Evolutionary conservation across 257 asterid species (phyloP).

Genomic region (Petunia secreta): DNA sequence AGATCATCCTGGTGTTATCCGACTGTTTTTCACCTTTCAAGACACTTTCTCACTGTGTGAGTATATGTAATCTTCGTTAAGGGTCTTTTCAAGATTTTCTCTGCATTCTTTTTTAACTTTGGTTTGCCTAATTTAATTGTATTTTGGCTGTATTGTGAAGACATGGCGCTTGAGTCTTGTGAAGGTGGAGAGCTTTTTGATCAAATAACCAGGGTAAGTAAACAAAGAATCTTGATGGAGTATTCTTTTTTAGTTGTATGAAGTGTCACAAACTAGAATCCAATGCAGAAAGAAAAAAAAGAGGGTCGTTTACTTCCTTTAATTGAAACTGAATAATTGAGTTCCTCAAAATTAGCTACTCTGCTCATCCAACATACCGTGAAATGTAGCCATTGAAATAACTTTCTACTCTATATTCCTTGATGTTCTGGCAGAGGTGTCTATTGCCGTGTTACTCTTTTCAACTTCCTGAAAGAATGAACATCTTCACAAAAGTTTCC

Average conservation of each 20-base stretch:
- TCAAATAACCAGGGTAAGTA: slow-evolving; percentile 88
- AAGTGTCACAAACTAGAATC: background rate
- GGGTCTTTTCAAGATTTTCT: background rate
- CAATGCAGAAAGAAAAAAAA: background rate
- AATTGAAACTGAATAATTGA: background rate
- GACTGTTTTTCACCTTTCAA: slow-evolving; percentile 90
- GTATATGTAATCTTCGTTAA: slow-evolving; percentile 35
- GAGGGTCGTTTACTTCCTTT: background rate
- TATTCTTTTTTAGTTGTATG: slow-evolving; percentile 4
- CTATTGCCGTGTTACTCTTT: background rate
- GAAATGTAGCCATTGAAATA: background rate
- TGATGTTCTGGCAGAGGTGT: slow-evolving; percentile 4
- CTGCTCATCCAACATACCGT: background rate
- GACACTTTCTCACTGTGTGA: slow-evolving; percentile 93
- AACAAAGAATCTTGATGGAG: slow-evolving; percentile 11
- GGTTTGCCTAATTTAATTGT: slow-evolving; percentile 30
- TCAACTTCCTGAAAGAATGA: slow-evolving; percentile 7
- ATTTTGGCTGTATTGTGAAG: slow-evolving; percentile 50
- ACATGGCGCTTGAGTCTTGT: slow-evolving; percentile 99
- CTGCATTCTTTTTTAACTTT: slow-evolving; percentile 21
- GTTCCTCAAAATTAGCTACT: background rate
- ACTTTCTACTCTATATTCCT: background rate
- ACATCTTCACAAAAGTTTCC: slow-evolving; percentile 2
- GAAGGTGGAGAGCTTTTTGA: slow-evolving; percentile 99
- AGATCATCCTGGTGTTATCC: slow-evolving; percentile 95